These are phyloP conservation scores for Triticum timopheevii DNA, from an alignment of 176 grass and related monocot species.

Conservation along the genomic window DNA sequence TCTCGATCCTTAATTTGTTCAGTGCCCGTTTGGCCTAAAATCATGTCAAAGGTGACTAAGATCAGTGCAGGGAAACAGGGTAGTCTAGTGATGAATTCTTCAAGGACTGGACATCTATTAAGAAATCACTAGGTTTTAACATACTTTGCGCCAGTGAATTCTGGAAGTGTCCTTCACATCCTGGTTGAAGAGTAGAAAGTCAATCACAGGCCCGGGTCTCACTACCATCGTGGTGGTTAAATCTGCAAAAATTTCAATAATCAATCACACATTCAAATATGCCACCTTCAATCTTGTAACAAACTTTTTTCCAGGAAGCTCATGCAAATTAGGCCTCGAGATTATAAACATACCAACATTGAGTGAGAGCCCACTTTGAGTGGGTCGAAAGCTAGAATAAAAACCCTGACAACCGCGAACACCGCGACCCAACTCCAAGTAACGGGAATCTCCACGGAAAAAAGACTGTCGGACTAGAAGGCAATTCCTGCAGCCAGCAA, in stretches of 20 bases:
- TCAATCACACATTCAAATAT: not conserved
- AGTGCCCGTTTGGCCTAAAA: slow-evolving; percentile 70
- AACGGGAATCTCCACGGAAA: slow-evolving; percentile 24
- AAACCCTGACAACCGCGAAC: slow-evolving; percentile 87
- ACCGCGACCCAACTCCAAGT: slow-evolving; percentile 79
- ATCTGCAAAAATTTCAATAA: not conserved
- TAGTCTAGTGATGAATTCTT: too few relatives aligned
- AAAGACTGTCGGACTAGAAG: slow-evolving; percentile 84
- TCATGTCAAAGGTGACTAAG: not conserved
- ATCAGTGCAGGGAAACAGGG: not conserved
- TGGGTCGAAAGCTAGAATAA: slow-evolving; percentile 79
- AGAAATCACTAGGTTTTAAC: too few relatives aligned
- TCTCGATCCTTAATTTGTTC: slow-evolving; percentile 59
- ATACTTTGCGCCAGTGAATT: too few relatives aligned
- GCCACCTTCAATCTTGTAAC: not conserved
- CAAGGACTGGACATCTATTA: not conserved
- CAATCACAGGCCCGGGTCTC: not conserved
- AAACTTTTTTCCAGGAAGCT: too few relatives aligned
- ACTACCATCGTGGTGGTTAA: not conserved
- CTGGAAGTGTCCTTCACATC: not conserved
- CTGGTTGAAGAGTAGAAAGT: not conserved
- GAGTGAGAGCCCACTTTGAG: slow-evolving; percentile 76
- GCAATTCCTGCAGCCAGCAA: slow-evolving; percentile 60
- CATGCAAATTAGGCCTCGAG: too few relatives aligned
- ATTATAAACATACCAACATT: slow-evolving; percentile 57